Evolutionary conservation across 345 rosid genomes (phyloP), one percentile per base, ranked within the genome.

Genomic region (Clausena lansium): DNA sequence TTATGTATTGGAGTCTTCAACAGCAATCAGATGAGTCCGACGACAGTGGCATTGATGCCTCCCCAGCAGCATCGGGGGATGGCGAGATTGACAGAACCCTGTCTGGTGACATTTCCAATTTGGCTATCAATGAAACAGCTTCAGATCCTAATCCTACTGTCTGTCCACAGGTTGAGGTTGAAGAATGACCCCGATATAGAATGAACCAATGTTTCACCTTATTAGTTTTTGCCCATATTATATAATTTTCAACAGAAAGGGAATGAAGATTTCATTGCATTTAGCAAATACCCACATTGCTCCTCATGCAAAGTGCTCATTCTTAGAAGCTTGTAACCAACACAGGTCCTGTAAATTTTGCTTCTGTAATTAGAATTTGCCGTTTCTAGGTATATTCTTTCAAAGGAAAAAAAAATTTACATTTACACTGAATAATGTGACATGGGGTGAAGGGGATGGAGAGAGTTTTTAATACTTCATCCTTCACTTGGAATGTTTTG

Each of bases 1-100:
- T 96, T 76, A 94, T 94, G 99, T 94, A 88, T 80, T 94, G 97
- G 99, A 92, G 98, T 87, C 86, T 96, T 61, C 96, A 89, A 79
- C 87, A 81, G 70, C 87, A 83, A 75, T 83, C 78, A 66, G 82
- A 47, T 19, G 90, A 84, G 69, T 72, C 87, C 14, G 89, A 82
- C 28, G 88, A 86, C 2, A 38, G 30, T 17, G 85, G 55, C 64
- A 41, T 25, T 33, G 81, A 72, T 67, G 77, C 82, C 24, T 78
- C 84, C 2, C 64, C 86, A 3, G 75, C 5, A 11, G 65, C 78
- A 25, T 78, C 81, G 5, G 57, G 4, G 30, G 85, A 83, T 2
- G 74, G 81, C 4, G 71, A 75, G 54, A 76, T 80, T 15, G 84
- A 83, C 55, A 71, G 73, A 67, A 77, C 76, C 55, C 67, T 76